phyloP scores from a whole-genome alignment of 352 stramenopile genomes.

The Thalassiosira hispida region DNA sequence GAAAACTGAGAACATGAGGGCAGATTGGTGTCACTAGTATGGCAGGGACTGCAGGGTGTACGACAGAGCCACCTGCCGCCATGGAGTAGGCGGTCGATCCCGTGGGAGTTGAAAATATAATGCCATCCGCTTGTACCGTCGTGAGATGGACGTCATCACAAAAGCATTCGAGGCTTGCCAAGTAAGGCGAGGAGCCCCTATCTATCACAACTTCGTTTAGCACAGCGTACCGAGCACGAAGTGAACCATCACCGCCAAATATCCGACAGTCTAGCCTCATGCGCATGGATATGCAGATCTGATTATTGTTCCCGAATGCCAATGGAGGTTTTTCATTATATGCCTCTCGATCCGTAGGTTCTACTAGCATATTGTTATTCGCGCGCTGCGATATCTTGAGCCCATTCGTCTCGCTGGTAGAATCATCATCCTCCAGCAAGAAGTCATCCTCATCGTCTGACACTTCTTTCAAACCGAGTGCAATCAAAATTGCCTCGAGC shows the following conservation, averaged over 20 bases:
- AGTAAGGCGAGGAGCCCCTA: constrained; percentile 87
- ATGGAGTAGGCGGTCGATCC: constrained; percentile 98
- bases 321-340: constrained; percentile 34
- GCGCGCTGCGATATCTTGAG: constrained; percentile 31
- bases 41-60: constrained; percentile 95
- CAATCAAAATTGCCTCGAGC: constrained; percentile 69
- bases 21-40: constrained; percentile 99
- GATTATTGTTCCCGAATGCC: constrained; percentile 69
- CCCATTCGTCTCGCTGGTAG: constrained; percentile 17
- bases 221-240: constrained; percentile 87
- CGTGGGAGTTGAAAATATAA: constrained; percentile 98
- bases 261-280: constrained; percentile 86
- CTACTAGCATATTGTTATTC: constrained; percentile 49
- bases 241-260: constrained; percentile 71
- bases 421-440: not conserved
- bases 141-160: constrained; percentile 95
- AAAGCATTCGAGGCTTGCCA: constrained; percentile 97
- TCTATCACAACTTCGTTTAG: constrained; percentile 99
- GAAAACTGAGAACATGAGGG: constrained; percentile 92
- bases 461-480: constrained; percentile 57
- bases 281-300: constrained; percentile 83
- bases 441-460: constrained; percentile 11
- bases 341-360: constrained; percentile 22
- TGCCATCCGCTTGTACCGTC: constrained; percentile 94
- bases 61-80: constrained; percentile 95